Evolutionary conservation across 305 asterid species (phyloP).

Genomic region (Fraxinus baroniana): DNA sequence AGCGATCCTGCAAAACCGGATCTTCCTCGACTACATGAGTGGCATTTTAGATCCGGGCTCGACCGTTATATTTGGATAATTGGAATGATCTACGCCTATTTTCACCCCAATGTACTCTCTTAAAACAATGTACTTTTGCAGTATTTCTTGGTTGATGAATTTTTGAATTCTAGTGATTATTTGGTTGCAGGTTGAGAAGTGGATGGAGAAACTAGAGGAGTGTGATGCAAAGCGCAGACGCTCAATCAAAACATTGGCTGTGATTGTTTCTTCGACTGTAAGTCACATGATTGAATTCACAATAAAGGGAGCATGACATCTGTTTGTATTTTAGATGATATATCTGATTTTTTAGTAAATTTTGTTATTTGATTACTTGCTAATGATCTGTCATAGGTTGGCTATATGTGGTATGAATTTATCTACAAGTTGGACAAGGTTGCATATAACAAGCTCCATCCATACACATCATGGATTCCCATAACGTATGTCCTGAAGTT

Average conservation of each 20-base stretch:
- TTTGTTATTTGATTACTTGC: slow-evolving; percentile 13
- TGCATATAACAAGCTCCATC: slow-evolving; percentile 85
- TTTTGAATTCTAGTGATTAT: slow-evolving; percentile 18
- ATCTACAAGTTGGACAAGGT: slow-evolving; percentile 87
- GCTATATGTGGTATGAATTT: slow-evolving; percentile 72
- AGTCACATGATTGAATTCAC: slow-evolving; percentile 22
- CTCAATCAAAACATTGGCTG: slow-evolving; percentile 53
- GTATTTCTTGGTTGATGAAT: slow-evolving; percentile 13
- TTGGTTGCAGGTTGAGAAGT: slow-evolving; percentile 65
- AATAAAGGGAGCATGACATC: background rate
- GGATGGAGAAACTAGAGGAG: slow-evolving; percentile 95
- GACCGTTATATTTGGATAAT: slow-evolving; percentile 96
- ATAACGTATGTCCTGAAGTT: slow-evolving; percentile 58
- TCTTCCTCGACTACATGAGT: slow-evolving; percentile 88
- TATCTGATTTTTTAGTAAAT: background rate
- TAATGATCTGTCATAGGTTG: slow-evolving; percentile 38
- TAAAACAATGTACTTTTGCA: background rate
- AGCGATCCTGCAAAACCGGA: slow-evolving; percentile 87
- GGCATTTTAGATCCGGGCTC: slow-evolving; percentile 98
- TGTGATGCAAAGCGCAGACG: slow-evolving; percentile 66
- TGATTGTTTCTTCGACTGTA: slow-evolving; percentile 52
- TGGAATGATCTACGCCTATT: slow-evolving; percentile 95
- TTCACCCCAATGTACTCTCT: slow-evolving; percentile 65
- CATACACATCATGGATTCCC: slow-evolving; percentile 97
- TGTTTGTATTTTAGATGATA: background rate